These are phyloP conservation scores for Rhodofomes roseus DNA, from an alignment of 1,284 basidiomycete genomes.

Conservation along the genomic window DNA sequence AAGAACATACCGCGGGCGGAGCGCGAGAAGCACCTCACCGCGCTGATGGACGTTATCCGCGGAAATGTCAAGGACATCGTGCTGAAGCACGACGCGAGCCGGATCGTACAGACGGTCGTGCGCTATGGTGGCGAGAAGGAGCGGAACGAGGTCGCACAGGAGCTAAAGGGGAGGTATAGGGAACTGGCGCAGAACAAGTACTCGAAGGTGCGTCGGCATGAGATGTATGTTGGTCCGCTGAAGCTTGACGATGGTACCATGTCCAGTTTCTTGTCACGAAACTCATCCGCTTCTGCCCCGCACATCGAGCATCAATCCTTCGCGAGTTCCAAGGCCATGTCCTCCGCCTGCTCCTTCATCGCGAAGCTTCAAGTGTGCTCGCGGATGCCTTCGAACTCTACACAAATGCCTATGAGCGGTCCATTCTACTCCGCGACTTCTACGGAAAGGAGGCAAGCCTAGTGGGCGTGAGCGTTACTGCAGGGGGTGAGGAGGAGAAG, in stretches of 20 bases:
- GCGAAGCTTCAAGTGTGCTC: constrained; percentile 77
- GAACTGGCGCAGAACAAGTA: constrained; percentile 83
- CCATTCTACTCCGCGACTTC: constrained; percentile 77
- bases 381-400: constrained; percentile 87
- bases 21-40: constrained; percentile 66
- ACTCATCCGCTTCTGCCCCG: constrained; percentile 74
- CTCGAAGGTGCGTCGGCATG: constrained; percentile 60
- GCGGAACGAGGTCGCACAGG: constrained; percentile 73
- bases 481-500: constrained; percentile 56
- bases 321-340: constrained; percentile 74
- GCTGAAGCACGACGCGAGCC: constrained; percentile 86
- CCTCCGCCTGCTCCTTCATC: constrained; percentile 73
- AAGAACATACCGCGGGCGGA: constrained; percentile 71
- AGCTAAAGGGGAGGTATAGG: constrained; percentile 77
- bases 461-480: constrained; percentile 59
- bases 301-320: constrained; percentile 70
- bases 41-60: constrained; percentile 70
- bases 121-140: constrained; percentile 81
- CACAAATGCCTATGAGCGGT: constrained; percentile 78
- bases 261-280: constrained; percentile 82
- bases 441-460: constrained; percentile 84
- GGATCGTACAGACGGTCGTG: constrained; percentile 84
- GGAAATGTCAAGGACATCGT: constrained; percentile 82
- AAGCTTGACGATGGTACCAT: background rate
- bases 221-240: background rate